Percentiles rank a stretch among this genome's conserved stretches.
Evolutionary conservation across 2,329 filamentous ascomycete genomes (phyloP).

Genomic region (Fusarium illudens): DNA sequence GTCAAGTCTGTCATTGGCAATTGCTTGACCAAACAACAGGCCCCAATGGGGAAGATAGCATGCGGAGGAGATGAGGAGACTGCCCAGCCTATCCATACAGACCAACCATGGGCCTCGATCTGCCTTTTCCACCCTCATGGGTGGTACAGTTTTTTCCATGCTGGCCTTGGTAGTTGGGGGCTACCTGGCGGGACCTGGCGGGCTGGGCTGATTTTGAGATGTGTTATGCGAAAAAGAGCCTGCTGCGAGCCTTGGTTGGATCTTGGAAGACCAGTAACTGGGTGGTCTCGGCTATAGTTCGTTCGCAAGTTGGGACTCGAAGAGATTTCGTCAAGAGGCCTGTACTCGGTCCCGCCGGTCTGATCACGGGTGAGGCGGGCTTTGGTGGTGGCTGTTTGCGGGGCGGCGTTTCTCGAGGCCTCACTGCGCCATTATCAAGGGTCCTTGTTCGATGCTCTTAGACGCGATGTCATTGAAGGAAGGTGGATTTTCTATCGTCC

Average conservation of each 20-base stretch:
- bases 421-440: slow-evolving; percentile 12
- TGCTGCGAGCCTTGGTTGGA: slow-evolving; percentile 8
- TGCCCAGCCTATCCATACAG: not conserved
- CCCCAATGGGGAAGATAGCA: not conserved
- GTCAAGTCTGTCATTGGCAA: slow-evolving; percentile 18
- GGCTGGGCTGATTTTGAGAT: not conserved
- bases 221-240: not conserved
- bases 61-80: slow-evolving; percentile 20
- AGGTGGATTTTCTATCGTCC: not conserved
- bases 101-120: slow-evolving; percentile 9
- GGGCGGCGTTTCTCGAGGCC: slow-evolving; percentile 15
- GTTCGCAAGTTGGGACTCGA: not conserved
- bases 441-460: not conserved
- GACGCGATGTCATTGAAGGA: not conserved
- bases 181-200: not conserved
- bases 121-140: not conserved
- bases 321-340: not conserved
- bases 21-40: slow-evolving; percentile 16
- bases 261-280: not conserved
- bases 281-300: not conserved
- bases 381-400: slow-evolving; percentile 12
- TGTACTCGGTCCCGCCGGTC: slow-evolving; percentile 2
- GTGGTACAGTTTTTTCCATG: not conserved
- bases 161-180: slow-evolving; percentile 4
- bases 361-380: not conserved